Conservation (phyloP, 2,329 filamentous ascomycete genomes). For the Aspergillus viridinutans region DNA sequence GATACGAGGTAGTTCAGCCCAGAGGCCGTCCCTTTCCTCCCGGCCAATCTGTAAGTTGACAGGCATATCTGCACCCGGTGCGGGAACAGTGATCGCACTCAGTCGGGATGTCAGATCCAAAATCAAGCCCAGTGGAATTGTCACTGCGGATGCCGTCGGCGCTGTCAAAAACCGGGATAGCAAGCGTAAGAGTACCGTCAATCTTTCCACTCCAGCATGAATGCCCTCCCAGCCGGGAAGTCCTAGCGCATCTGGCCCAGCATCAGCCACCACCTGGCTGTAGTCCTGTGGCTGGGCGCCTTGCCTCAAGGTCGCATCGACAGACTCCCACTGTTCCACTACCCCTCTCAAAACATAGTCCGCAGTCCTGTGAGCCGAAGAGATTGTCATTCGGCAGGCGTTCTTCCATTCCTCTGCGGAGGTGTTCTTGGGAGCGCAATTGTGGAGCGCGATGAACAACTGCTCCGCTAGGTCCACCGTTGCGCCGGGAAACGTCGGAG, state of each 20-base stretch:
- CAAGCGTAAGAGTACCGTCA: slow-evolving; percentile 62
- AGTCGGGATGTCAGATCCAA: slow-evolving; percentile 68
- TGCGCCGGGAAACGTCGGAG: slow-evolving; percentile 50
- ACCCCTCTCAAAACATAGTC: slow-evolving; percentile 76
- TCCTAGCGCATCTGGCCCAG: slow-evolving; percentile 40
- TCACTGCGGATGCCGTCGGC: slow-evolving; percentile 62
- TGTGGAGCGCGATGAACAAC: slow-evolving; percentile 67
- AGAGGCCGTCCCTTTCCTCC: slow-evolving; percentile 78
- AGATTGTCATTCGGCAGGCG: slow-evolving; percentile 58
- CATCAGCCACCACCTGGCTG: slow-evolving; percentile 33
- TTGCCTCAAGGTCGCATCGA: slow-evolving; percentile 40
- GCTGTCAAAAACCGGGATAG: slow-evolving; percentile 61
- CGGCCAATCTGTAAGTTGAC: slow-evolving; percentile 69
- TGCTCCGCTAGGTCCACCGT: slow-evolving; percentile 58
- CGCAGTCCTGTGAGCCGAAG: slow-evolving; percentile 64
- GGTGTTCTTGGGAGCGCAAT: slow-evolving; percentile 75
- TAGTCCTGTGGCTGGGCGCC: slow-evolving; percentile 33
- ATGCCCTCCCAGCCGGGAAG: slow-evolving; percentile 72
- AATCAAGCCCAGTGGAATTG: slow-evolving; percentile 63
- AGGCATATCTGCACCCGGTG: slow-evolving; percentile 48
- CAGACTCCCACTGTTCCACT: slow-evolving; percentile 75
- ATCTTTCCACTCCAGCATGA: slow-evolving; percentile 65
- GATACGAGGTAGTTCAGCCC: slow-evolving; percentile 67
- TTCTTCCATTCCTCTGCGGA: slow-evolving; percentile 74
- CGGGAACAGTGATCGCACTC: slow-evolving; percentile 58